Percentiles rank a stretch among this genome's conserved stretches.
Evolutionary conservation across 495 filamentous ascomycete species (phyloP).

Genomic region (Cercophora newfieldiana): DNA sequence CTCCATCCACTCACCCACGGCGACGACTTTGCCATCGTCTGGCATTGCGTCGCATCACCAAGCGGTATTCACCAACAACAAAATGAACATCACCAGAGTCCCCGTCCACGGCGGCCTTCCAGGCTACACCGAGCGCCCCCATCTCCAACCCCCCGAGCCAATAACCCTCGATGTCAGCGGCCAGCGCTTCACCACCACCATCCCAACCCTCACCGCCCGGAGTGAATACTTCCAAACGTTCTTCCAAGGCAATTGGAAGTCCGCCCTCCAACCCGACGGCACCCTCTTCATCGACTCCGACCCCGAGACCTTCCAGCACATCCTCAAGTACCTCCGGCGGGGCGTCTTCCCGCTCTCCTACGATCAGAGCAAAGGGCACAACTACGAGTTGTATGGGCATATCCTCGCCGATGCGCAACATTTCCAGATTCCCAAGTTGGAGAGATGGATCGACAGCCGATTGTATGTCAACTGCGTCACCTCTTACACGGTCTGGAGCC

Average conservation of each 20-base stretch:
- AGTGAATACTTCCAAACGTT: neutral
- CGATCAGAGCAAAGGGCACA: slow-evolving; percentile 1
- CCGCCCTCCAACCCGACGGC: neutral
- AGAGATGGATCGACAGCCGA: neutral
- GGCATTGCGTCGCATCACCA: too few species aligned
- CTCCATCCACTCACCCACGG: too few species aligned
- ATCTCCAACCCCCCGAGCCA: neutral
- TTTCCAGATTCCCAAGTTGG: slow-evolving; percentile 8
- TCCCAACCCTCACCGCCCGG: neutral
- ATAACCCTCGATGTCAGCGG: neutral
- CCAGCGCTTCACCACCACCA: neutral
- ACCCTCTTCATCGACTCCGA: slow-evolving; percentile 10
- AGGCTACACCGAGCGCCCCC: neutral
- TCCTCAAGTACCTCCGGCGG: slow-evolving; percentile 13
- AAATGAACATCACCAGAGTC: neutral
- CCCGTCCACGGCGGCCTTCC: neutral
- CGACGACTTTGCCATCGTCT: too few species aligned
- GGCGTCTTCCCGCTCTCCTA: slow-evolving; percentile 14
- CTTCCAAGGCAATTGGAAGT: neutral
- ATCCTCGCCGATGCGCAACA: slow-evolving; percentile 6
- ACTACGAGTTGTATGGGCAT: slow-evolving; percentile 3
- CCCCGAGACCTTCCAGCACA: neutral
- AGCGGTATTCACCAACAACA: too few species aligned
- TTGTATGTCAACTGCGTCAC: neutral
- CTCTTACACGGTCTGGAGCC: neutral